Conservation (phyloP, 1,284 basidiomycete genomes). For the Sporisorium sorghi region DNA sequence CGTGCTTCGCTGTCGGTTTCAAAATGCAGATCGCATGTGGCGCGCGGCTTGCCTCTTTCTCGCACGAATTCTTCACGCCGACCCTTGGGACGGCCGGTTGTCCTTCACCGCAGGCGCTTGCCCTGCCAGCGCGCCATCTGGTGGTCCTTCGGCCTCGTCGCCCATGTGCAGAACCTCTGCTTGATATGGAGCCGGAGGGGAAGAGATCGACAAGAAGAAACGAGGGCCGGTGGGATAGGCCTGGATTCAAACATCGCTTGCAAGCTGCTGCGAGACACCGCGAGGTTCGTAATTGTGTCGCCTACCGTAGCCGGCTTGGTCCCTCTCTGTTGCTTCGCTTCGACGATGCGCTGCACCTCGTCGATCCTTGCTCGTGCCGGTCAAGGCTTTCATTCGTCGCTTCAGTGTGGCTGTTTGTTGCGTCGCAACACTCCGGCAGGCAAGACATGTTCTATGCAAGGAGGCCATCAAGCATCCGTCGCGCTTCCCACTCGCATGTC, state of each 20-base stretch:
- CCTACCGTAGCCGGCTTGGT: too few species aligned
- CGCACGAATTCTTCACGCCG: not conserved
- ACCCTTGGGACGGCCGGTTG: not conserved
- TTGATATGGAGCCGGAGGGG: not conserved
- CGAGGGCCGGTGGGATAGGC: too few species aligned
- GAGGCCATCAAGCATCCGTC: slow-evolving; percentile 4
- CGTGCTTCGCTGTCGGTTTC: slow-evolving; percentile 24
- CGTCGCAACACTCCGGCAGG: not conserved
- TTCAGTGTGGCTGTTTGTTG: not conserved
- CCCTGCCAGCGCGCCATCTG: not conserved
- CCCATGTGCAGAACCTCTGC: not conserved
- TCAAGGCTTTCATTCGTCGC: not conserved
- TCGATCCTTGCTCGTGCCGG: slow-evolving; percentile 29
- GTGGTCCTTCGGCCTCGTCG: not conserved
- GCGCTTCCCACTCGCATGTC: not conserved
- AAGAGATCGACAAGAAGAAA: not conserved
- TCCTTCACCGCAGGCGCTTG: not conserved
- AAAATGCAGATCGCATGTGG: slow-evolving; percentile 33
- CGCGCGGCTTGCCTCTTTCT: not conserved
- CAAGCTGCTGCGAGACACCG: too few species aligned
- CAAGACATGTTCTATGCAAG: slow-evolving; percentile 35
- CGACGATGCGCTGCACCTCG: slow-evolving; percentile 17
- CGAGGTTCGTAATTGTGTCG: too few species aligned
- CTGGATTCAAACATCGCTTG: too few species aligned
- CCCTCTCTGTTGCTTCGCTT: not conserved